Evolutionary conservation across 1,284 basidiomycete species (phyloP), one percentile per base, ranked within the genome.

Genomic region (Naganishia cerealis): DNA sequence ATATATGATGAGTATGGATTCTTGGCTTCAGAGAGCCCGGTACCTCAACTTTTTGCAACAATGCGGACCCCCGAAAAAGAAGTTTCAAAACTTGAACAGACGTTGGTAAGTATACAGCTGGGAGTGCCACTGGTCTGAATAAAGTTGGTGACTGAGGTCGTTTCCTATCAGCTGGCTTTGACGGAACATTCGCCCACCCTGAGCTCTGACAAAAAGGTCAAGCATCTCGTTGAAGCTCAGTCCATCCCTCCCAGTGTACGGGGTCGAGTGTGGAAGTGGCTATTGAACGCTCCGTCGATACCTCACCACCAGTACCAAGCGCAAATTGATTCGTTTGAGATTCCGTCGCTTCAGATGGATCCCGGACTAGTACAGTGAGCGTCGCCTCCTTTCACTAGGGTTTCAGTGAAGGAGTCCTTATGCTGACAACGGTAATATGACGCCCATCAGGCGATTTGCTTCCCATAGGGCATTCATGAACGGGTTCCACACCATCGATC

Each of bases 231-330:
- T 18, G 50, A 56, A 21, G 46, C 21, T 9, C 43, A 52, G 8
- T 24, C 39, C 16, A 9, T 68, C 12, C 67, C 67, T 4, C 59
- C 67, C n/a, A 63, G 58, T 9, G 59, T 68, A 5, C 67, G 67
- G 9, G 48, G 58, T n/a, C 57, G 57, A 57, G 58, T 68, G 8
- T 68, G 67, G 67, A 43, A 54, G 24, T 68, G 67, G 67, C 50
- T 68, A 9, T 36, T 68, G 12, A 18, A 53, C 18, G 61, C 61
- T 12, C 61, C 61, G 16, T 13, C 39, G 8, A 18, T 63, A 29
- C 39, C 61, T 13, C 61, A 63, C 29, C 50, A 63, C 13, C 61
- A 53, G 29, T 63, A 63, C 29, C 61, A 63, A 15, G 26, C 21
- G 18, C 39, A 53, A 26, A 16, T 63, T 2, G 61, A 63, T 40